Evolutionary conservation across 768 basidiomycete species (phyloP), one percentile per base, ranked within the genome.

Genomic region (Mycena latifolia): DNA sequence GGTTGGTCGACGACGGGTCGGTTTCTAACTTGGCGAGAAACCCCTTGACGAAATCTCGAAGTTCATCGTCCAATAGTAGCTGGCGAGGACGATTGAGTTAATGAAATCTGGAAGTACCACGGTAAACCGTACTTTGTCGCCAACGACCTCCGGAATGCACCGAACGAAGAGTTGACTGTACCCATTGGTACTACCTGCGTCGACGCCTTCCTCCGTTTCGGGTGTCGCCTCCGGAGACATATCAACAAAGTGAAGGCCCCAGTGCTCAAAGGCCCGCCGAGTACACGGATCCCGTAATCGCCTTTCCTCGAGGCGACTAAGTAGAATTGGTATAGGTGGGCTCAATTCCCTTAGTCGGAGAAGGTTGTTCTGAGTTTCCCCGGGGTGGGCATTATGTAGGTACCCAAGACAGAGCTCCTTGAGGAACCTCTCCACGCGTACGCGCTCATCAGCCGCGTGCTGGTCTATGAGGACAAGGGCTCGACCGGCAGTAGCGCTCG

Each of bases 381-480:
- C 72, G 18, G 68, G 73, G 60, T 73, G 72, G 68, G 81, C 77
- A 50, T 77, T 80, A 59, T 82, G 74, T 66, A 90, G 83, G 75
- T 87, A 95, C 17, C 89, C 90, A 51, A 82, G 75, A 77, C 94
- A 95, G n/a, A 95, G 74, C 51, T 88, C 87, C 67, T 83, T 84
- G 70, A 97, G 83, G 75, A 94, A 92, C 28, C 81, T 78, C 79
- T 99, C 98, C 63, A 99, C 94, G 24, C 96, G 89, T 48, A 98
- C 81, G 24, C 98, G 89, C 78, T 99, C 98, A 74, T 98, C 95
- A n/a, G 96, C 97, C 15, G 98, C 98, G 75, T 99, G 98, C 77
- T 99, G 98, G 80, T 99, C 98, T 51, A 99, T 84, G 55, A 99
- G 84, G 33, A 97, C 82, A 31, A 99, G 84, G 29, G 76, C 69